A percentile compares a stretch with the other conserved stretches of the same genome.
phyloP scores from a whole-genome alignment of 768 basidiomycete genomes.

The Mycena haematopus region DNA sequence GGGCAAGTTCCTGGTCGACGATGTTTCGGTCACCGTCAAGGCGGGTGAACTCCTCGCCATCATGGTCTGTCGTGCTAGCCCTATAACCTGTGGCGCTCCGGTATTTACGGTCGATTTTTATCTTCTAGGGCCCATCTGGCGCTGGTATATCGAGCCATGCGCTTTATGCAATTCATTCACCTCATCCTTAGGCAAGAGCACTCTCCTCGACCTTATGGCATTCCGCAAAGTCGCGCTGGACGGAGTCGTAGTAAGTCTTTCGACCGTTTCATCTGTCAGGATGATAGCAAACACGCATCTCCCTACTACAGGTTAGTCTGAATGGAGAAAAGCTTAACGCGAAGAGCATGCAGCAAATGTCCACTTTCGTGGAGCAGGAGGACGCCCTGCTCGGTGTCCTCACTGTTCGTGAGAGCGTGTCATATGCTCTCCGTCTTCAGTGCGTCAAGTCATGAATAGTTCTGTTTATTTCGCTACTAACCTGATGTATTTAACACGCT shows the following conservation, averaged over 20 bases:
- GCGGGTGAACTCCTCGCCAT: constrained; percentile 50
- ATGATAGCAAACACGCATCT: background rate
- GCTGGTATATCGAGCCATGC: constrained; percentile 39
- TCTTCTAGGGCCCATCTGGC: constrained; percentile 49
- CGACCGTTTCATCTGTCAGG: background rate
- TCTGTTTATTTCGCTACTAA: background rate
- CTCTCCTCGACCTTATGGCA: constrained; percentile 52
- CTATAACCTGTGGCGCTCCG: background rate
- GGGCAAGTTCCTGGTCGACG: constrained; percentile 44
- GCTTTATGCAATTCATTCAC: background rate
- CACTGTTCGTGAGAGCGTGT: constrained; percentile 61
- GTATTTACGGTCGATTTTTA: constrained; percentile 3
- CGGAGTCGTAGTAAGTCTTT: constrained; percentile 39
- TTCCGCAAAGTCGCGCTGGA: constrained; percentile 42
- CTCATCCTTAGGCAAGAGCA: constrained; percentile 45
- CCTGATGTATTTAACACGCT: background rate
- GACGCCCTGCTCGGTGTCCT: constrained; percentile 64
- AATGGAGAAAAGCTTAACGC: constrained; percentile 39
- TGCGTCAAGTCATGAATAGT: constrained; percentile 31
- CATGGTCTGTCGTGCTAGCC: constrained; percentile 39
- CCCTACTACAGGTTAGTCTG: constrained; percentile 37
- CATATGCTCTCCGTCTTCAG: constrained; percentile 58
- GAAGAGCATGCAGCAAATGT: constrained; percentile 46
- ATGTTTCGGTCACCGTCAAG: constrained; percentile 47
- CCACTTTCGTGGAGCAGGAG: constrained; percentile 64